A percentile compares a stretch with the other conserved stretches of the same genome.
Conservation (phyloP, 192 early-diverging fungal species). For the Lunasporangiospora selenospora region DNA sequence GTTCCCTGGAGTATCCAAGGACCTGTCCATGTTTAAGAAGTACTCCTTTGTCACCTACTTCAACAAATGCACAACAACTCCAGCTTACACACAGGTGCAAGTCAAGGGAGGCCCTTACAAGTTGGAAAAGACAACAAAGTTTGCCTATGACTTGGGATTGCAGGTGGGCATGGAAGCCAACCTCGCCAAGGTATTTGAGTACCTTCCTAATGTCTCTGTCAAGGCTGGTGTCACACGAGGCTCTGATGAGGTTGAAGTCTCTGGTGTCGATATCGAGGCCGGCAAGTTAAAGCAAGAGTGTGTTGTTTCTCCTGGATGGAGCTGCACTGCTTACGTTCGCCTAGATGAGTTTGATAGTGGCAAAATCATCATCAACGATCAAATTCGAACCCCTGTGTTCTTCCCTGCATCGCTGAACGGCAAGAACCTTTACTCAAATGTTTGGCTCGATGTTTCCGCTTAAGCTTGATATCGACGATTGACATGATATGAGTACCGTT, state of each 20-base stretch:
- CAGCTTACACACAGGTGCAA: constrained; percentile 9
- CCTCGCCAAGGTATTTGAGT: constrained; percentile 11
- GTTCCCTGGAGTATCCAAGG: constrained; percentile 3
- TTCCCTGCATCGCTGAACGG: constrained; percentile 13
- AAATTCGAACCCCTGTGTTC: constrained; percentile 1
- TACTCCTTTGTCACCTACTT: constrained; percentile 13
- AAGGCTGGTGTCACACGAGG: constrained; percentile 13
- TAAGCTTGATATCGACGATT: no score
- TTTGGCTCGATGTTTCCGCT: constrained; percentile 1
- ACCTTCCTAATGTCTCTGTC: constrained; percentile 7
- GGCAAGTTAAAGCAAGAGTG: constrained; percentile 12
- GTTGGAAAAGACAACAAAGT: constrained; percentile 11
- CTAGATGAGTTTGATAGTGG: constrained; percentile 6
- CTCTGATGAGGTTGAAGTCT: background rate
- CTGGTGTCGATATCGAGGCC: constrained; percentile 5
- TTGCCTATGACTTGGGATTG: constrained; percentile 10
- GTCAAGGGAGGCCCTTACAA: constrained; percentile 17
- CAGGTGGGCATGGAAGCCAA: constrained; percentile 16
- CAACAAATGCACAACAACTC: background rate
- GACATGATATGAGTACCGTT: no score
- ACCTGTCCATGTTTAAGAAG: constrained; percentile 2
- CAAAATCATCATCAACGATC: constrained; percentile 4
- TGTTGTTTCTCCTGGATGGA: constrained; percentile 16
- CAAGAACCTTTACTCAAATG: constrained; percentile 9
- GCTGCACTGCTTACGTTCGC: constrained; percentile 8